Percentiles rank a stretch among this genome's conserved stretches.
phyloP scores from a whole-genome alignment of 345 rosid genomes.

The Erodium maritimum region DNA sequence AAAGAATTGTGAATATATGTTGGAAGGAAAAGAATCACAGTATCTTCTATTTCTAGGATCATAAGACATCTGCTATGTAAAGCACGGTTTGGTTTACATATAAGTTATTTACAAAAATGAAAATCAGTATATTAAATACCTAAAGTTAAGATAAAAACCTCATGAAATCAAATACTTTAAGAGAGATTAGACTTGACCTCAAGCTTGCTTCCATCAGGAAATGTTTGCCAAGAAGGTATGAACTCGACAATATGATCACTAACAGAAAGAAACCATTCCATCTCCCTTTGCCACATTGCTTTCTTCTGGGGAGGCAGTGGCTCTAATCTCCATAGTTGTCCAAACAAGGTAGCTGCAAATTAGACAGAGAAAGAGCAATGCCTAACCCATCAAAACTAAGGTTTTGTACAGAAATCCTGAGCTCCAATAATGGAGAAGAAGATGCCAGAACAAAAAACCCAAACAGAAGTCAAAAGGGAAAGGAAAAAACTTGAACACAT shows the following conservation, averaged over 20 bases:
- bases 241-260: constrained; percentile 94
- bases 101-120: too few relatives aligned
- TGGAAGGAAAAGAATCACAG: too few relatives aligned
- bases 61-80: too few relatives aligned
- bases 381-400: not conserved
- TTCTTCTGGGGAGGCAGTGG: constrained; percentile 75
- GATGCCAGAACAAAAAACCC: too few relatives aligned
- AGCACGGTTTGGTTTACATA: too few relatives aligned
- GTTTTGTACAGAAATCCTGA: not conserved
- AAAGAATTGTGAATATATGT: not conserved
- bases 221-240: constrained; percentile 89
- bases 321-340: constrained; percentile 94
- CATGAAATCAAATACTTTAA: not conserved
- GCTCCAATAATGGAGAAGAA: too few relatives aligned
- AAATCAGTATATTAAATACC: too few relatives aligned
- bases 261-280: constrained; percentile 90
- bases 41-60: too few relatives aligned
- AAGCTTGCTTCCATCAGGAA: constrained; percentile 87
- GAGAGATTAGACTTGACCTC: constrained; percentile 39
- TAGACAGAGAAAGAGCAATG: constrained; percentile 4
- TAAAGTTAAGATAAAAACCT: not conserved
- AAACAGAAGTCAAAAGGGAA: constrained; percentile 2
- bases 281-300: constrained; percentile 95
- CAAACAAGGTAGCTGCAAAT: constrained; percentile 70
- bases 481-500: constrained; percentile 8